Percentiles rank a stretch among this genome's conserved stretches.
Evolutionary conservation across 306 rosid genomes (phyloP).

Genomic region (Prunus persica): DNA sequence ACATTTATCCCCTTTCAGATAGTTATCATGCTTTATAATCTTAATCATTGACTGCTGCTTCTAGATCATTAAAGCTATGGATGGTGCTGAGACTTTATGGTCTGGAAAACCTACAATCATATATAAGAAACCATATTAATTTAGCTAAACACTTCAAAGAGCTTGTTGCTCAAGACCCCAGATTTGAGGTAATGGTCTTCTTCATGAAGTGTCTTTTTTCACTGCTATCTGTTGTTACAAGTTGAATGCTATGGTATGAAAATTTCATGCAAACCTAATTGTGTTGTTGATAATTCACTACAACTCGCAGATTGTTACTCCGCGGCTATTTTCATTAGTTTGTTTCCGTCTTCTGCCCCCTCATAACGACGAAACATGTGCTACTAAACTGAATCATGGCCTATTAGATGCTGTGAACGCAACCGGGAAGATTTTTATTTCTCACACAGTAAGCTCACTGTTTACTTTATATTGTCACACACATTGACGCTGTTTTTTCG

Average conservation of each 20-base stretch:
- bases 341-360: slow-evolving; percentile 78
- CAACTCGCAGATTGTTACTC: slow-evolving; percentile 50
- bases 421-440: slow-evolving; percentile 64
- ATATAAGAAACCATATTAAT: slow-evolving; percentile 69
- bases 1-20: no score
- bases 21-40: not conserved
- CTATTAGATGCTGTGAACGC: slow-evolving; percentile 68
- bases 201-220: not conserved
- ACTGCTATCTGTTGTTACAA: not conserved
- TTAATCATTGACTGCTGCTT: slow-evolving; percentile 14
- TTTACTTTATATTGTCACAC: not conserved
- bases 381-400: slow-evolving; percentile 55
- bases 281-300: slow-evolving; percentile 5
- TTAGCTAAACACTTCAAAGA: slow-evolving; percentile 71
- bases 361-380: slow-evolving; percentile 39
- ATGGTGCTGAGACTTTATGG: slow-evolving; percentile 92
- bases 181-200: slow-evolving; percentile 65
- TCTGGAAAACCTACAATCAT: slow-evolving; percentile 61
- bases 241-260: not conserved
- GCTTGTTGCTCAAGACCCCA: slow-evolving; percentile 61
- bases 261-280: not conserved
- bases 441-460: slow-evolving; percentile 74
- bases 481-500: not conserved
- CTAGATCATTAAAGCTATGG: slow-evolving; percentile 88
- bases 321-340: slow-evolving; percentile 76